Percentiles rank a stretch among this genome's conserved stretches.
Conservation (phyloP, 176 grass and related monocot species). For the Bromus sterilis region DNA sequence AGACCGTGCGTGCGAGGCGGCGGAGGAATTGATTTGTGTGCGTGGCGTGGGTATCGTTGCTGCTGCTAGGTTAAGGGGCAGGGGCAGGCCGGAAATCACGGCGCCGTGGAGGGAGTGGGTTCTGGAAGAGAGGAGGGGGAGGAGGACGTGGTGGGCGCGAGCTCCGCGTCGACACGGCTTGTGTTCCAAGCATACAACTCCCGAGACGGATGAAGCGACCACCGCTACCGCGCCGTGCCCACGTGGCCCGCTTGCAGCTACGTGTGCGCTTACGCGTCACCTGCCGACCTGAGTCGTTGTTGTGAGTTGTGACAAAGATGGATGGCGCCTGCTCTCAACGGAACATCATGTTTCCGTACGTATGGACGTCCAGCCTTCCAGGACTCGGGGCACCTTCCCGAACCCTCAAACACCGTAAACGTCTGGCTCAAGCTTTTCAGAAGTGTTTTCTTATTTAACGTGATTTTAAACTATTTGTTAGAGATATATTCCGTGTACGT, state of each 20-base stretch:
- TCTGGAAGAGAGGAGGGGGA: not conserved
- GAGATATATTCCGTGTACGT: too few species aligned
- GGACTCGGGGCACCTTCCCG: too few species aligned
- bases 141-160: not conserved
- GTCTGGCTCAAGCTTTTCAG: too few species aligned
- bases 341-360: too few species aligned
- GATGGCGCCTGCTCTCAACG: not conserved
- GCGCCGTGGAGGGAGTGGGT: not conserved
- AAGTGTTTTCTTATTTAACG: too few species aligned
- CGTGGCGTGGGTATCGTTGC: too few species aligned
- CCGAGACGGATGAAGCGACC: not conserved
- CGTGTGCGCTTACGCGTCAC: not conserved
- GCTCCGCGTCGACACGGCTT: constrained; percentile 9
- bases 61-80: not conserved
- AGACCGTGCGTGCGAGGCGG: not conserved
- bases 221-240: not conserved
- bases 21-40: not conserved
- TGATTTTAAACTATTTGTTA: too few species aligned
- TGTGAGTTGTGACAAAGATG: too few species aligned
- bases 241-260: not conserved
- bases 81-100: not conserved
- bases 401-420: too few species aligned
- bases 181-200: not conserved
- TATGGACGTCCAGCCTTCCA: too few species aligned
- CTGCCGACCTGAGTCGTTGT: not conserved